Evolutionary conservation across 768 basidiomycete genomes (phyloP).

Genomic region (Kwoniella dendrophila): DNA sequence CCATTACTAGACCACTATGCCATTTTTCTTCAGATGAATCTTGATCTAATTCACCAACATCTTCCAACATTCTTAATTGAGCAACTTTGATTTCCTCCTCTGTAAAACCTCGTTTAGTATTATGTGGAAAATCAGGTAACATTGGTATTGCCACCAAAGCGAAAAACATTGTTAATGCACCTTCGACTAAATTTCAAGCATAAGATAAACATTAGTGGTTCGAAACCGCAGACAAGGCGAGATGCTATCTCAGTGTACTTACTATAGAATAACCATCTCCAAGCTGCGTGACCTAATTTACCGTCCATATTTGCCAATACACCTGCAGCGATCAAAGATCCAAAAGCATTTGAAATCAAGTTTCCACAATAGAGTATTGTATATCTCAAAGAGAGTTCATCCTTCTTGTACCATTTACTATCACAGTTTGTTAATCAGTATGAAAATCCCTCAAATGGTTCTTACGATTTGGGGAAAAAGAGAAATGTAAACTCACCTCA

Average conservation of each 20-base stretch:
- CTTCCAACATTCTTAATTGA: conserved; percentile 19
- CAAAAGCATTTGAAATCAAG: conserved; percentile 24
- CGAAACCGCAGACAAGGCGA: not conserved
- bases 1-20: conserved; percentile 31
- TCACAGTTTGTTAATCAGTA: not conserved
- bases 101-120: conserved; percentile 17
- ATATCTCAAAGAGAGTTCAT: conserved; percentile 39
- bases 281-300: conserved; percentile 24
- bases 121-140: conserved; percentile 26
- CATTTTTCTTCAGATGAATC: conserved; percentile 31
- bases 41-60: conserved; percentile 19
- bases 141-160: conserved; percentile 22
- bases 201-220: too few species aligned
- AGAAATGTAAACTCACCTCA: conserved; percentile 15
- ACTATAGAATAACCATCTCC: conserved; percentile 28
- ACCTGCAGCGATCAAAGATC: conserved; percentile 22
- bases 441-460: not conserved
- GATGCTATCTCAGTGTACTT: not conserved
- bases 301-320: conserved; percentile 23
- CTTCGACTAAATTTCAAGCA: conserved; percentile 10
- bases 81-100: conserved; percentile 16
- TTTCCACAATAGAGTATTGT: conserved; percentile 32
- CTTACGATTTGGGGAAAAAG: not conserved
- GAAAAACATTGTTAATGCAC: conserved; percentile 22
- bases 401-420: conserved; percentile 41